Evolutionary conservation across 805 yeast genomes (phyloP), one percentile per base, ranked within the genome.

Genomic region (Lipomyces yamadae): DNA sequence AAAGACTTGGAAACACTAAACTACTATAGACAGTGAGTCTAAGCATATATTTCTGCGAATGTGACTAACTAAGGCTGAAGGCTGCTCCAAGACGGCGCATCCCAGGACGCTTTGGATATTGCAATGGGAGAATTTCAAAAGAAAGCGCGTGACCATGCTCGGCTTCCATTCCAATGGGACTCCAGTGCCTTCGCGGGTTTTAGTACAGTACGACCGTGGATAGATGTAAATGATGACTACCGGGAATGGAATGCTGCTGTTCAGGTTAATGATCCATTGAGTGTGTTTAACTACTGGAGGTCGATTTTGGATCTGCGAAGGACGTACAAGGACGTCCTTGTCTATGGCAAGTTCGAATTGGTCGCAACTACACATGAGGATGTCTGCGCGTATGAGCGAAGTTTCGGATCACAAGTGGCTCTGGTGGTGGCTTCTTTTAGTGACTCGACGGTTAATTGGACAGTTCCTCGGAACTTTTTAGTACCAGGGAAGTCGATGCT

Each of bases 101-200:
- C 48, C 13, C 30, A 60, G 18, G 63, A 62, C 13, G 57, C 29
- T n/a, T 48, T 62, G 33, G 62, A 35, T 7, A 18, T n/a, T 29
- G 48, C 57, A 4, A 32, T 62, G 18, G 15, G 8, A 11, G 53
- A 68, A 79, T 78, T 10, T 71, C 72, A 55, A 72, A 75, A 65
- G 75, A 79, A 65, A 83, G 82, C 85, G 13, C 78, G 87, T 73
- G 87, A 84, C 71, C 80, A 84, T 70, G 81, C 85, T 7, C 79
- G 87, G 75, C 78, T 85, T 34, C 87, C 87, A 29, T 82, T 84
- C 65, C 87, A 83, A 70, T 84, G 87, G 87, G 79, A 78, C 63
- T 74, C 73, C 61, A 70, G 79, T 0, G 76, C 69, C 11, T 68
- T 80, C 66, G 86, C 63, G 32, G 63, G 66, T 7, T 63, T 63